A percentile compares a stretch with the other conserved stretches of the same genome.
These are phyloP conservation scores for Aaosphaeria arxii DNA, from an alignment of 2,329 filamentous ascomycete genomes.

Conservation along the genomic window DNA sequence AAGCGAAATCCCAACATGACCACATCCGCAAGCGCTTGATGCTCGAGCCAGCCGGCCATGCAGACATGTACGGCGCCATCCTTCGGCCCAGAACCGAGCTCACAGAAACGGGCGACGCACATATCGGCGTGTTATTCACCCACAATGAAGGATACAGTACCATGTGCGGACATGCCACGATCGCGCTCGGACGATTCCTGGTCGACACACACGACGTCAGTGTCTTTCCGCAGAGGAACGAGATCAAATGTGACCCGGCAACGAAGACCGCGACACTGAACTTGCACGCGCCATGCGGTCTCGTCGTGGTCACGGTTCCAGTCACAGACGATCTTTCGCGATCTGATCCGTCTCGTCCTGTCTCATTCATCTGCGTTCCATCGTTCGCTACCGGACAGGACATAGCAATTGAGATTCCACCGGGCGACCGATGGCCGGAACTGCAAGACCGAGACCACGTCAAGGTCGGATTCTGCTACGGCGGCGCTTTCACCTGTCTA, in stretches of 20 bases:
- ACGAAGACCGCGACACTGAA: slow-evolving; percentile 27
- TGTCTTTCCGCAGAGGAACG: slow-evolving; percentile 39
- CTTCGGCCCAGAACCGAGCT: slow-evolving; percentile 43
- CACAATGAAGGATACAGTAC: slow-evolving; percentile 50
- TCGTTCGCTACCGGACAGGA: slow-evolving; percentile 38
- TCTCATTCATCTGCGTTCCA: slow-evolving; percentile 43
- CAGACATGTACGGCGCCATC: slow-evolving; percentile 53
- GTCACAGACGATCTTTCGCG: slow-evolving; percentile 17
- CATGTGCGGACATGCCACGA: slow-evolving; percentile 53
- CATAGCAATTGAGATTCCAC: slow-evolving; percentile 28
- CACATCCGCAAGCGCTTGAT: slow-evolving; percentile 43
- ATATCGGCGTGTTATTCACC: slow-evolving; percentile 49
- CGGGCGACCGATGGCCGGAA: slow-evolving; percentile 38
- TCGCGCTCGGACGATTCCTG: slow-evolving; percentile 42
- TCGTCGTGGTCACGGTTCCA: slow-evolving; percentile 43
- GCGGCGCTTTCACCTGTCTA: slow-evolving; percentile 46
- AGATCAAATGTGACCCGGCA: slow-evolving; percentile 24
- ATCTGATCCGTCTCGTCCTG: slow-evolving; percentile 38
- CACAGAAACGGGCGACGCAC: slow-evolving; percentile 37
- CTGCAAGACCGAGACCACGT: slow-evolving; percentile 25
- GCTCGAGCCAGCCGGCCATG: slow-evolving; percentile 49
- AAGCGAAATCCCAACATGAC: slow-evolving; percentile 39
- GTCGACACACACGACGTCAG: slow-evolving; percentile 24
- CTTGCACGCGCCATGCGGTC: slow-evolving; percentile 46
- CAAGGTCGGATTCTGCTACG: slow-evolving; percentile 39